Conservation (phyloP, 2,329 filamentous ascomycete genomes). For the Aspergillus udagawae region DNA sequence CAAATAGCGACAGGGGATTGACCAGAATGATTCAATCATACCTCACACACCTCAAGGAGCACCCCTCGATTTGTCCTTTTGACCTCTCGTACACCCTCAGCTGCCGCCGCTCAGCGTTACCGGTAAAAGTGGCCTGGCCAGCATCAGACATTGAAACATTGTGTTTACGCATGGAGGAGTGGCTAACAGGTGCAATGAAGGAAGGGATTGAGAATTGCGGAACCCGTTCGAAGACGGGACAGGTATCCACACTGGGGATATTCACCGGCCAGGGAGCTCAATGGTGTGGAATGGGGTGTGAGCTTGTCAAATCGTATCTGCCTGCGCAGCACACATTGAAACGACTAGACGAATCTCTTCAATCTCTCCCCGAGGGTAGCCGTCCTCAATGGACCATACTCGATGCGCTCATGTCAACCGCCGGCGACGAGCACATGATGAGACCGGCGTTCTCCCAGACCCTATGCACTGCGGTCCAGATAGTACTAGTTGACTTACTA, state of each 20-base stretch:
- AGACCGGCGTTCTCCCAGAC: constrained; percentile 24
- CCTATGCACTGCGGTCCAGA: constrained; percentile 24
- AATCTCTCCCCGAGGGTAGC: constrained; percentile 16
- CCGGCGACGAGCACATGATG: constrained; percentile 13
- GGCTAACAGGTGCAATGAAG: too few species aligned
- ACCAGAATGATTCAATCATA: too few species aligned
- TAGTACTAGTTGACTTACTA: constrained; percentile 25
- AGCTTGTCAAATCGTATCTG: background rate
- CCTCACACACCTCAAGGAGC: too few species aligned
- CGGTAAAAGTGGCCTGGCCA: too few species aligned
- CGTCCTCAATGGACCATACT: constrained; percentile 21
- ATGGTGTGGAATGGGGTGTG: constrained; percentile 5
- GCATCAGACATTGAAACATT: too few species aligned
- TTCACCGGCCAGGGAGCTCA: constrained; percentile 8
- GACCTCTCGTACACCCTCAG: too few species aligned
- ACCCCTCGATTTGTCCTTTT: too few species aligned
- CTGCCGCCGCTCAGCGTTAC: too few species aligned
- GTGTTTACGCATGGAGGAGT: too few species aligned
- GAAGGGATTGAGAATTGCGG: too few species aligned
- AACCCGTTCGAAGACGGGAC: too few species aligned
- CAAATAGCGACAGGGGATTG: too few species aligned
- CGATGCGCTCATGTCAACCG: constrained; percentile 13
- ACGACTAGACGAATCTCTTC: constrained; percentile 13
- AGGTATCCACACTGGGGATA: background rate
- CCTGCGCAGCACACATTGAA: constrained; percentile 10